These are phyloP conservation scores for Herpetomonas muscarum DNA, from an alignment of 208 protist species.

Conservation along the genomic window DNA sequence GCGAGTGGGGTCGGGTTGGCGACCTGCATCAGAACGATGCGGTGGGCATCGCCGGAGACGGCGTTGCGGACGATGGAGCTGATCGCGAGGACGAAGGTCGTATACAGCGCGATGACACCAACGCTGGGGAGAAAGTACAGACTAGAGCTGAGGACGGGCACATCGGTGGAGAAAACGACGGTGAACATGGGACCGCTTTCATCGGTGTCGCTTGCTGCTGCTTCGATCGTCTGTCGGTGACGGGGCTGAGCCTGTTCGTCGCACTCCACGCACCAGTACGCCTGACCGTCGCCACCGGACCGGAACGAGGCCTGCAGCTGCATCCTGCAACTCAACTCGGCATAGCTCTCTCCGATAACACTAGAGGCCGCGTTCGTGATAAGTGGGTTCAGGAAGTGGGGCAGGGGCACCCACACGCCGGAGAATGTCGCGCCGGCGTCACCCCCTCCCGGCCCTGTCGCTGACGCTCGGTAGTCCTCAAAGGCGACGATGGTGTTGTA, in stretches of 20 bases:
- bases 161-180: conserved; percentile 37
- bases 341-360: no score
- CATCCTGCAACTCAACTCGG: not conserved
- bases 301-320: no score
- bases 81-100: conserved; percentile 69
- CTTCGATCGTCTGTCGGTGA: not conserved
- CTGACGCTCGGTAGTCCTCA: no score
- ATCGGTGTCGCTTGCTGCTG: not conserved
- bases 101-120: conserved; percentile 75
- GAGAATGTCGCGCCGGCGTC: no score
- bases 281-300: not conserved
- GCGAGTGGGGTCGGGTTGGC: conserved; percentile 51
- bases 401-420: no score
- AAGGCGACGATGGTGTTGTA: no score
- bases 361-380: no score
- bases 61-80: conserved; percentile 44
- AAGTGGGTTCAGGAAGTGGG: no score
- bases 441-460: no score
- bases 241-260: conserved; percentile 9
- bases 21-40: conserved; percentile 45
- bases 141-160: conserved; percentile 21
- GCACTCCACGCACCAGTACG: not conserved
- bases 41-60: conserved; percentile 46
- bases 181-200: conserved; percentile 10
- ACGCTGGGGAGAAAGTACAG: conserved; percentile 51